Evolutionary conservation across 352 stramenopile genomes (phyloP).

Genomic region (Phytopythium litorale): DNA sequence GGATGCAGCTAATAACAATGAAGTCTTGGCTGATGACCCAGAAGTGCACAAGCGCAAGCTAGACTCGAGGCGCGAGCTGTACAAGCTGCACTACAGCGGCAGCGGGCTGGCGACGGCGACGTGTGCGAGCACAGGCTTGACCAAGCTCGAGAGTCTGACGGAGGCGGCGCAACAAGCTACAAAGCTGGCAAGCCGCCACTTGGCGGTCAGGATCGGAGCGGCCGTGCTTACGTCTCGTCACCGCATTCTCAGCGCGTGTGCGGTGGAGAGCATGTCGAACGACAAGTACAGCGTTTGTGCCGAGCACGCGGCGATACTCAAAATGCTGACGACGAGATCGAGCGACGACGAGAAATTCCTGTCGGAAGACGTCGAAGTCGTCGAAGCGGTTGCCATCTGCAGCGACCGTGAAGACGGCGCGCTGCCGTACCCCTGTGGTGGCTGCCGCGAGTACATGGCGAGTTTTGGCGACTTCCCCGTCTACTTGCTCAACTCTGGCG

Average conservation of each 20-base stretch:
- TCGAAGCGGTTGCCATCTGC: conserved; percentile 52
- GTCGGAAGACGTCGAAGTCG: conserved; percentile 10
- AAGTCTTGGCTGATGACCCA: conserved; percentile 13
- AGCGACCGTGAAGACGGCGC: conserved; percentile 38
- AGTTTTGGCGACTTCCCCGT: conserved; percentile 72
- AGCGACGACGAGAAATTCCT: background rate
- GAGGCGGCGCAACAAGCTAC: conserved; percentile 38
- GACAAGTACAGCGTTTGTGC: conserved; percentile 40
- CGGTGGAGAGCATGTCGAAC: conserved; percentile 38
- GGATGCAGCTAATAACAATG: background rate
- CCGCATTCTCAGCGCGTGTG: conserved; percentile 34
- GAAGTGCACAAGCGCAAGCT: conserved; percentile 28
- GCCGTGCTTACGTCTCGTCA: conserved; percentile 44
- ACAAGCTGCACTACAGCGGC: conserved; percentile 47
- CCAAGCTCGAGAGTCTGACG: conserved; percentile 49
- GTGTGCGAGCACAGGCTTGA: conserved; percentile 19
- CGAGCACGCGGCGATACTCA: conserved; percentile 50
- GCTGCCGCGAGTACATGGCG: conserved; percentile 65
- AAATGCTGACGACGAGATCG: conserved; percentile 27
- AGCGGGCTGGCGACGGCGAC: conserved; percentile 17
- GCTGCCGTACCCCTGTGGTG: conserved; percentile 59
- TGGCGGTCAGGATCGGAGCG: conserved; percentile 37
- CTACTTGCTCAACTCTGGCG: conserved; percentile 52
- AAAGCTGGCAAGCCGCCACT: conserved; percentile 19
- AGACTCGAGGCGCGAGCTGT: conserved; percentile 30